Conservation (phyloP, 192 early-diverging fungal genomes). For the Rhizoclosmatium globosum region DNA sequence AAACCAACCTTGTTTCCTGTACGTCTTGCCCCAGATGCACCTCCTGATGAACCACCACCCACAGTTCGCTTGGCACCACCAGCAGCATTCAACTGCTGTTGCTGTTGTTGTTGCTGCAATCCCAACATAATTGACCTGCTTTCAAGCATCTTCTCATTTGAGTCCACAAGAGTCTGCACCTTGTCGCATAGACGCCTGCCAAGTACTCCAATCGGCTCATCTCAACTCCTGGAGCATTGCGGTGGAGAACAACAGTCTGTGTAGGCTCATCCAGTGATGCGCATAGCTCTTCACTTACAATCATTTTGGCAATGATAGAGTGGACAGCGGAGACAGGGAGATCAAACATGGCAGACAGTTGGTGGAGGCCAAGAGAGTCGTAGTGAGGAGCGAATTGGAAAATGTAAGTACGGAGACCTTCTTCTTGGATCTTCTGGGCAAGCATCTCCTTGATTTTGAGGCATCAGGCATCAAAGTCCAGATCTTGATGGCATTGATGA, state of each 20-base stretch:
- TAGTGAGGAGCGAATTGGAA: constrained; percentile 93
- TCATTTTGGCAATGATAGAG: constrained; percentile 90
- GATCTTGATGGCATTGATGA: constrained; percentile 91
- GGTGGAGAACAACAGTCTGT: constrained; percentile 82
- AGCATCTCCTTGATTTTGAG: constrained; percentile 92
- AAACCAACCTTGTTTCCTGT: constrained; percentile 10
- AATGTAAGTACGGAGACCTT: constrained; percentile 95
- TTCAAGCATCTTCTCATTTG: constrained; percentile 91
- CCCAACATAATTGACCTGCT: constrained; percentile 39
- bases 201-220: constrained; percentile 82
- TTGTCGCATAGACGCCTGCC: constrained; percentile 87
- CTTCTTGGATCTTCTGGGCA: constrained; percentile 90
- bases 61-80: constrained; percentile 11
- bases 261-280: constrained; percentile 89
- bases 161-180: constrained; percentile 83
- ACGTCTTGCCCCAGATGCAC: neutral
- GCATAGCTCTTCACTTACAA: constrained; percentile 89
- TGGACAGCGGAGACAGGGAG: constrained; percentile 71
- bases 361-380: constrained; percentile 83
- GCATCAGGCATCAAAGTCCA: constrained; percentile 92
- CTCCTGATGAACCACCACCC: neutral
- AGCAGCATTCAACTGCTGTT: constrained; percentile 32
- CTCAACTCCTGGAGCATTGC: constrained; percentile 54
- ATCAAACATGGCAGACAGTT: constrained; percentile 89
- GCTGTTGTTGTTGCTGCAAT: constrained; percentile 46